Conservation (phyloP, 306 rosid genomes). For the Rosa multiflora region DNA sequence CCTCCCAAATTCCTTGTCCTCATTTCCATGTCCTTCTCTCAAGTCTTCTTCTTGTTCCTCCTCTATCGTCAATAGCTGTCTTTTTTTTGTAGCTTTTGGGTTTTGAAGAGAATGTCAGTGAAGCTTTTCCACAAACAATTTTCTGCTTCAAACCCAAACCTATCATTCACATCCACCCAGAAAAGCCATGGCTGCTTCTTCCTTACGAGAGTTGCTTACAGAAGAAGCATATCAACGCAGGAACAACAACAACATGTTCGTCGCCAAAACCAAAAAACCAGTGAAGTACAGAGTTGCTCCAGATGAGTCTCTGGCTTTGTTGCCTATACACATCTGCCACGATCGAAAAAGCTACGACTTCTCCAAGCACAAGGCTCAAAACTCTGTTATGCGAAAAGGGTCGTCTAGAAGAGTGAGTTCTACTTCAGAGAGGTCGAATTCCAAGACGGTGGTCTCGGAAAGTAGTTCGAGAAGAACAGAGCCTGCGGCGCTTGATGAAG, state of each 20-base stretch:
- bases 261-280: slow-evolving; percentile 18
- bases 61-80: slow-evolving; percentile 24
- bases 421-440: slow-evolving; percentile 36
- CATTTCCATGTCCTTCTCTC: slow-evolving; percentile 5
- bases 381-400: slow-evolving; percentile 24
- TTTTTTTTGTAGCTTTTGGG: slow-evolving; percentile 23
- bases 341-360: slow-evolving; percentile 30
- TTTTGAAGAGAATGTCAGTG: slow-evolving; percentile 34
- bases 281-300: slow-evolving; percentile 20
- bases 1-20: slow-evolving; percentile 23
- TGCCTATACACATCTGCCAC: slow-evolving; percentile 50
- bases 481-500: slow-evolving; percentile 54
- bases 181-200: slow-evolving; percentile 44
- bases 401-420: slow-evolving; percentile 43
- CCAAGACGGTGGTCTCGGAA: slow-evolving; percentile 36
- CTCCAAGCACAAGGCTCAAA: slow-evolving; percentile 26
- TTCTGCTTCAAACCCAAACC: slow-evolving; percentile 22
- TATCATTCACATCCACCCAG: slow-evolving; percentile 7
- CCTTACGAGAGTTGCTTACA: slow-evolving; percentile 61
- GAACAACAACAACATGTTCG: background rate
- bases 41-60: background rate
- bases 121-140: slow-evolving; percentile 28
- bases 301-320: slow-evolving; percentile 16
- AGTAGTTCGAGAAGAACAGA: slow-evolving; percentile 38
- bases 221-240: slow-evolving; percentile 49